Evolutionary conservation across 73 alveolate species (phyloP), one percentile per base, ranked within the genome.

Genomic region (Effrenium voratum): DNA sequence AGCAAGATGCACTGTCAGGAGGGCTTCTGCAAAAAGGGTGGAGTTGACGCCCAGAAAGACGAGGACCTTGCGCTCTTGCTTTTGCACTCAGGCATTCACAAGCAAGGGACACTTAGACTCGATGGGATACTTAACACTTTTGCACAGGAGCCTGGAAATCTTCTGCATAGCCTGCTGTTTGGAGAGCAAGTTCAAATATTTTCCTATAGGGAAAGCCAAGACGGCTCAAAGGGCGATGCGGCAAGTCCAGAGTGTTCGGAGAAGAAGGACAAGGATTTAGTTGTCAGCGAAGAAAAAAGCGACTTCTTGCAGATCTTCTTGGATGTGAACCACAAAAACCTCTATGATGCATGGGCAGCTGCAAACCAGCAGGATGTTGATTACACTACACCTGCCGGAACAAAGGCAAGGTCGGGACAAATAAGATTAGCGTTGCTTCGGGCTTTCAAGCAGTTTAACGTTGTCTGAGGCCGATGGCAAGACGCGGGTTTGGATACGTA

Each of bases 151-250:
- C 68, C 40, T 49, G 41, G 75, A 41, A 52, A 47, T 57, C 82
- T 66, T 5, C n/a, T 91, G 38, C 98, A 92, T 22, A 79, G 49
- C 50, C 98, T 92, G 12, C 81, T 92, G 4, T 92, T 72, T 55
- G 98, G 98, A 38, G 92, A 92, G 55, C 98, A 92, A 77, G 98
- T 92, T 34, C 98, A 92, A 63, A 55, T 92, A 30, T 92, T 92
- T 57, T 92, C 98, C 52, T 92, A 92, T 41, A 36, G 94, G 44
- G 94, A 85, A 43, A 41, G 38, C 41, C 44, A 88, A n/a, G 57
- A 30, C 41, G 76, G 26, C 34, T 13, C 32, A 3, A n/a, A 16
- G 75, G 46, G 45, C 46, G 41, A 13, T 13, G 46, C 60, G n/a
- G 79, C n/a, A 28, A 38, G 10, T 12, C n/a, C 57, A 19, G 82